Evolutionary conservation across 1,284 basidiomycete species (phyloP), one percentile per base, ranked within the genome.

Genomic region (Ganoderma sinense): DNA sequence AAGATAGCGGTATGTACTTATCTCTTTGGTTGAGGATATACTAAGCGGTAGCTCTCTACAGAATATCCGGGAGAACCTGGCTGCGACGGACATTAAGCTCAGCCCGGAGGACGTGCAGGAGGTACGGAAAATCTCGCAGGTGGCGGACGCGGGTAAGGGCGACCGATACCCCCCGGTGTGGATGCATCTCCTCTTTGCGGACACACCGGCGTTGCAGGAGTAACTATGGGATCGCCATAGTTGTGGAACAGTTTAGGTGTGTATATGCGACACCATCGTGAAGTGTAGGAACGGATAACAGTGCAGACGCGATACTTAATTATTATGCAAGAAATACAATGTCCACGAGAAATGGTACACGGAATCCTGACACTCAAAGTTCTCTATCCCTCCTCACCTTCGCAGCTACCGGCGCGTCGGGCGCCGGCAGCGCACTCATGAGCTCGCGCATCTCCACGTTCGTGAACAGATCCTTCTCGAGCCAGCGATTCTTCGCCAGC

Each of bases 121-220:
- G 65, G 76, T 86, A 11, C 77, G 85, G 0, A 64, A 62, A 1
- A 60, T 78, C 11, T 78, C 82, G 2, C 76, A 79, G 40, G 75
- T 69, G 2, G 78, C 77, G 2, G 76, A 75, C 13, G 48, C 11
- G 48, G 48, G 11, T 13, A 53, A 53, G 48, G 48, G 48, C 10
- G 23, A 53, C 23, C 23, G 48, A 23, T 53, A 26, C 2, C 23
- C 48, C 14, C 13, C 48, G 13, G 5, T 26, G 13, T 53, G 23
- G 48, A 53, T 53, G 48, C 11, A 53, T 6, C 23, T 53, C 48
- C 48, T 26, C 23, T 53, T 53, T 14, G 48, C 23, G 11, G 48
- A 53, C 5, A 53, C 23, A 1, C 23, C 48, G 11, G 48, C 48
- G 2, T 53, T 53, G 23, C n/a, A 53, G 14, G 48, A 53, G 48